Evolutionary conservation across 225 moss, liverwort and hornwort genomes (phyloP).

Genomic region (Antitrichia curtipendula): DNA sequence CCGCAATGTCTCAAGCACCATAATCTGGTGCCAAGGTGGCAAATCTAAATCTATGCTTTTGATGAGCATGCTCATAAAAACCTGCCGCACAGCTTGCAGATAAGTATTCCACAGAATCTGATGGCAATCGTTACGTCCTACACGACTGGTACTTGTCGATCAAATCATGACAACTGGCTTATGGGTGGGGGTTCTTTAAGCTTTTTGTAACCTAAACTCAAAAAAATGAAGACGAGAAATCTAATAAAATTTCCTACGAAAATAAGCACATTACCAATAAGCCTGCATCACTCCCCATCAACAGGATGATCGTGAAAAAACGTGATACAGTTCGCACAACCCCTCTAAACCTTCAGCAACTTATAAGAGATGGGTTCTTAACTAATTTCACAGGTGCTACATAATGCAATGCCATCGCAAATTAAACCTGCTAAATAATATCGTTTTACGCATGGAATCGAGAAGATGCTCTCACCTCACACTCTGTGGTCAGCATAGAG

Average conservation of each 20-base stretch:
- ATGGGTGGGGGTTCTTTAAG: neutral
- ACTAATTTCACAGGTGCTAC: neutral
- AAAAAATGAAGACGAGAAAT: neutral
- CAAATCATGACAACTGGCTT: neutral
- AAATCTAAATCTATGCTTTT: slow-evolving; percentile 89
- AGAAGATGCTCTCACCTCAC: slow-evolving; percentile 50
- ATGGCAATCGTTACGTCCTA: neutral
- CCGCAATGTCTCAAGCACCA: slow-evolving; percentile 94
- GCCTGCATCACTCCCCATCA: neutral
- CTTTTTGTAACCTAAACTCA: neutral
- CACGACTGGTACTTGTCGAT: neutral
- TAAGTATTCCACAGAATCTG: neutral
- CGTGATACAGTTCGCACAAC: neutral
- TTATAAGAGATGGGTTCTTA: neutral
- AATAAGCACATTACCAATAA: neutral
- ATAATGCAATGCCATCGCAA: neutral
- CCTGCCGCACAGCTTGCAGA: slow-evolving; percentile 28
- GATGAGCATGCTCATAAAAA: slow-evolving; percentile 95
- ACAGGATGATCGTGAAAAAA: neutral
- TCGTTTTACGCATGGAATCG: neutral
- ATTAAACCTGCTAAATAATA: neutral
- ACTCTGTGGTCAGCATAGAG: slow-evolving; percentile 78
- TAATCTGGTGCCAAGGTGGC: slow-evolving; percentile 85
- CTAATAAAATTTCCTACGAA: neutral
- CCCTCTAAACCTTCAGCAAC: neutral